Evolutionary conservation across 768 basidiomycete species (phyloP).

Genomic region (Hysterangium stoloniferum): DNA sequence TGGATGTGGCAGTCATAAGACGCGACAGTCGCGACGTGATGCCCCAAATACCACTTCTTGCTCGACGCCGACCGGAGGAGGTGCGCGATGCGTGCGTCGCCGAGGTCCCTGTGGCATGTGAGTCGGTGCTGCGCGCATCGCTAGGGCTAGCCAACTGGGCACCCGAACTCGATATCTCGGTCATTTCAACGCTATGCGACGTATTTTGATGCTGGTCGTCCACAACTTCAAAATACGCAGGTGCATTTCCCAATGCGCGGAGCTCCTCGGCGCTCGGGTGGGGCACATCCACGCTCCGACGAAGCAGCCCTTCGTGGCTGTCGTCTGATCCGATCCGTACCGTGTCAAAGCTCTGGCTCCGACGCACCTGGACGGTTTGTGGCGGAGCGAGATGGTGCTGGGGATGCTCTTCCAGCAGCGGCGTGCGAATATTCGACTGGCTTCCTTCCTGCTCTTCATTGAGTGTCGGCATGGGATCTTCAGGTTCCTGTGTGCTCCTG

Average conservation of each 20-base stretch:
- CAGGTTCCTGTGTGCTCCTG: not conserved
- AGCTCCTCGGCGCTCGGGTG: not conserved
- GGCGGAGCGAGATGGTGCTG: not conserved
- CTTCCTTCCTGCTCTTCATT: not conserved
- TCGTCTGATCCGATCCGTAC: slow-evolving; percentile 1
- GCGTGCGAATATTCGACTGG: not conserved
- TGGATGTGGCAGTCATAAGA: no score
- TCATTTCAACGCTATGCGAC: no score
- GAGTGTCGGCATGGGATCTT: slow-evolving; percentile 7
- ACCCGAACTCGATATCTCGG: no score
- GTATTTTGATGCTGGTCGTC: no score
- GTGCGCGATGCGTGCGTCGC: no score
- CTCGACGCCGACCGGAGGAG: no score
- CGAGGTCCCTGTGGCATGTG: no score
- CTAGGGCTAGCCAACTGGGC: no score
- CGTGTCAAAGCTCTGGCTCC: not conserved
- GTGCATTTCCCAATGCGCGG: not conserved
- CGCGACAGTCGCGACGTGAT: no score
- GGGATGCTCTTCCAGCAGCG: not conserved
- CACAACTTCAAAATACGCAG: not conserved
- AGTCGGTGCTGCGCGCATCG: no score
- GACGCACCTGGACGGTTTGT: not conserved
- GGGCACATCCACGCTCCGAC: not conserved
- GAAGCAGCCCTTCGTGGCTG: not conserved
- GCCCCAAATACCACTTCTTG: no score